phyloP scores from a whole-genome alignment of 345 rosid genomes.

The Reutealis trisperma region DNA sequence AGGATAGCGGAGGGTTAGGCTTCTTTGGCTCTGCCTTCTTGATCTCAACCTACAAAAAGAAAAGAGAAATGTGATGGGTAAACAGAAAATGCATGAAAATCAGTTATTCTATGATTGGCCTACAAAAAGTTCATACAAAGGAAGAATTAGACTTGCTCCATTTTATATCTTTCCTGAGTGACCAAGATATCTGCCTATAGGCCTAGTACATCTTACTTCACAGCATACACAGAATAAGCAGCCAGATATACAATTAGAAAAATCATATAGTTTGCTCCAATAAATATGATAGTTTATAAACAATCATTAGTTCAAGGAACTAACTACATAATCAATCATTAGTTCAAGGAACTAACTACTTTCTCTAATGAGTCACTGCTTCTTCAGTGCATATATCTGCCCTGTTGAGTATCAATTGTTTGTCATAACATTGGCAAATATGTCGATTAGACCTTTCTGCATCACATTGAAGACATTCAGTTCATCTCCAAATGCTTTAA shows the following conservation, averaged over 20 bases:
- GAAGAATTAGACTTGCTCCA: background rate
- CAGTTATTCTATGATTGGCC: background rate
- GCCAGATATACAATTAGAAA: background rate
- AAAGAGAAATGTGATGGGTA: background rate
- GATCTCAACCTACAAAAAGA: conserved; percentile 77
- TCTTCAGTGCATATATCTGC: background rate
- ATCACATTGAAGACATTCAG: background rate
- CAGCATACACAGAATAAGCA: background rate
- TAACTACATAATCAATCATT: background rate
- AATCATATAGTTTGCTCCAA: background rate
- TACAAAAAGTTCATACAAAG: background rate
- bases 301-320: background rate
- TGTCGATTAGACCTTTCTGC: background rate
- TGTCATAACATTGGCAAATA: background rate
- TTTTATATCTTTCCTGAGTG: background rate
- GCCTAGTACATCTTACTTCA: background rate
- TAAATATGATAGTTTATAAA: background rate
- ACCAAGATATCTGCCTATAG: background rate
- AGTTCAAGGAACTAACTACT: background rate
- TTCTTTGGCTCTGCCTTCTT: conserved; percentile 99
- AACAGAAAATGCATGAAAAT: background rate
- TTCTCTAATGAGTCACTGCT: background rate
- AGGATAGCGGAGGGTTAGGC: conserved; percentile 57
- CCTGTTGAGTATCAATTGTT: background rate
- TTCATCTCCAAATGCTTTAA: background rate